Evolutionary conservation across 768 basidiomycete species (phyloP).

Genomic region (Naganishia onofrii): DNA sequence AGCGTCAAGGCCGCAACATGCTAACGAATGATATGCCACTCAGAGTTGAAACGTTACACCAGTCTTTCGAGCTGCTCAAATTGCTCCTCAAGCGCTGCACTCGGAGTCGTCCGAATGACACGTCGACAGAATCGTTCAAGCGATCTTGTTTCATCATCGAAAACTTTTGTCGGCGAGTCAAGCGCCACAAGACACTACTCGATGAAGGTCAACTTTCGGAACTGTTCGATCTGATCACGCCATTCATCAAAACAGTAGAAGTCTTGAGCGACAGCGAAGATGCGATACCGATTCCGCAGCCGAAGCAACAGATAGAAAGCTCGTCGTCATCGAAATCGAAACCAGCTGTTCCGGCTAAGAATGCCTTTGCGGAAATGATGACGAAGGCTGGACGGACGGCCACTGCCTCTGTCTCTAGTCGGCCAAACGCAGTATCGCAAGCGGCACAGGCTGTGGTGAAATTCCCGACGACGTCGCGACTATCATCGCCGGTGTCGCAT

Average conservation of each 20-base stretch:
- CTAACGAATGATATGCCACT: constrained; percentile 33
- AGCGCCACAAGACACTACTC: constrained; percentile 43
- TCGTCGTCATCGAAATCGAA: not conserved
- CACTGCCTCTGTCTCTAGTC: constrained; percentile 31
- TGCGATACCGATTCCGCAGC: constrained; percentile 38
- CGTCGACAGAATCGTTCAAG: constrained; percentile 21
- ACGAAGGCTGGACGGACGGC: constrained; percentile 41
- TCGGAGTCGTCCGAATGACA: constrained; percentile 57
- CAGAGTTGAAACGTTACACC: constrained; percentile 70
- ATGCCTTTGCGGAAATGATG: constrained; percentile 50
- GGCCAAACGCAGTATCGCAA: not conserved
- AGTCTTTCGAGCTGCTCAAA: constrained; percentile 78
- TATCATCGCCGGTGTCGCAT: not conserved
- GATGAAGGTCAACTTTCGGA: constrained; percentile 59
- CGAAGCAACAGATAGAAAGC: not conserved
- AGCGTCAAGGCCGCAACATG: not conserved
- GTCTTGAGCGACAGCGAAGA: constrained; percentile 62
- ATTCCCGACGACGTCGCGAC: not conserved
- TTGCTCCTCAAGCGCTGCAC: constrained; percentile 74
- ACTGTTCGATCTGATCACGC: constrained; percentile 65
- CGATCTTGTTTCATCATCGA: constrained; percentile 53
- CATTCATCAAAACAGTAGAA: constrained; percentile 57
- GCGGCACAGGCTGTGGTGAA: not conserved
- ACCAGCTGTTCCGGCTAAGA: constrained; percentile 32
- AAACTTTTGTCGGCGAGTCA: constrained; percentile 45